phyloP scores from a whole-genome alignment of 257 asterid genomes.

The Penstemon barbatus region DNA sequence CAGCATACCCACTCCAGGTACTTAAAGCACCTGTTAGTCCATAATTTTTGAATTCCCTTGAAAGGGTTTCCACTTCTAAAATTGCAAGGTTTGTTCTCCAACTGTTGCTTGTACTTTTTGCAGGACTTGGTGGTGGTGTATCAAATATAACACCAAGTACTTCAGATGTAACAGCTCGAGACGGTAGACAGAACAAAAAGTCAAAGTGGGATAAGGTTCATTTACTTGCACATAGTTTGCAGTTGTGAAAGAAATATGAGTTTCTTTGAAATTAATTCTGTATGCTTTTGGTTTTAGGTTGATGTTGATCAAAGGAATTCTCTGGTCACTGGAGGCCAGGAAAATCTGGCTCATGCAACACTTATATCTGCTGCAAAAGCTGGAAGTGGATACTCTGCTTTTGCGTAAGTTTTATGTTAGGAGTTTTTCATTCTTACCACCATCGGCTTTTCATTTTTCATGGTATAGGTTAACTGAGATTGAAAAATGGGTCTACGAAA shows the following conservation, averaged over 20 bases:
- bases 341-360: slow-evolving; percentile 69
- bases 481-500: neutral
- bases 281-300: slow-evolving; percentile 53
- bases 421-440: slow-evolving; percentile 1
- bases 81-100: neutral
- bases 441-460: slow-evolving; percentile 4
- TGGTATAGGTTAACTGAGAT: neutral
- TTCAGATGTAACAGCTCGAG: slow-evolving; percentile 55
- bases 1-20: slow-evolving; percentile 68
- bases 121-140: slow-evolving; percentile 38
- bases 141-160: slow-evolving; percentile 39
- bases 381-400: slow-evolving; percentile 93
- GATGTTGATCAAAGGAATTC: slow-evolving; percentile 62
- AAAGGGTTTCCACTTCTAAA: slow-evolving; percentile 9
- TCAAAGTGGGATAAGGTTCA: slow-evolving; percentile 99
- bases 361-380: slow-evolving; percentile 78
- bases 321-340: slow-evolving; percentile 49
- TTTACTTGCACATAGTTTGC: slow-evolving; percentile 26
- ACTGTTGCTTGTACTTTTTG: slow-evolving; percentile 15
- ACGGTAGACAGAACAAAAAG: slow-evolving; percentile 86
- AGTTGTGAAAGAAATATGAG: slow-evolving; percentile 2
- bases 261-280: slow-evolving; percentile 22
- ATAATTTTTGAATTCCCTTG: slow-evolving; percentile 4
- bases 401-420: slow-evolving; percentile 67
- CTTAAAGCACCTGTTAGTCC: slow-evolving; percentile 19